Evolutionary conservation across 2,329 filamentous ascomycete genomes (phyloP).

Genomic region (Fusarium sp.): DNA sequence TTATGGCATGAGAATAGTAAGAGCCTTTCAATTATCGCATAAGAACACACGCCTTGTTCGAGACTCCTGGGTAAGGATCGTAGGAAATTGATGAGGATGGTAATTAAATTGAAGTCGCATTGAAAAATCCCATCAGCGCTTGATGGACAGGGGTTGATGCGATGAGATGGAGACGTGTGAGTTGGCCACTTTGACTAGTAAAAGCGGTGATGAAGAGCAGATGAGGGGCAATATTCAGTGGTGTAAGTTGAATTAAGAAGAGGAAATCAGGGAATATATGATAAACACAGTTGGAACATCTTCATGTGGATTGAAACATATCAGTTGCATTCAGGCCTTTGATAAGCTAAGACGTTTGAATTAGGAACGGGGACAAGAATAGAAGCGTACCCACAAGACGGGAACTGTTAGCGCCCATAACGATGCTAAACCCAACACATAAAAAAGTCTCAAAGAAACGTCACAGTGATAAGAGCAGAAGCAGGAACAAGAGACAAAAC

Average conservation of each 20-base stretch:
- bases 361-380: slow-evolving; percentile 12
- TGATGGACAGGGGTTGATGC: slow-evolving; percentile 38
- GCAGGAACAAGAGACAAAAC: slow-evolving; percentile 10
- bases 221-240: slow-evolving; percentile 1
- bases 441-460: slow-evolving; percentile 3
- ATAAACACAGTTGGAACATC: background rate
- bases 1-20: slow-evolving; percentile 21
- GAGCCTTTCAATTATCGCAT: slow-evolving; percentile 16
- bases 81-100: slow-evolving; percentile 22
- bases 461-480: slow-evolving; percentile 10
- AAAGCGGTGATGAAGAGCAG: slow-evolving; percentile 31
- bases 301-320: background rate
- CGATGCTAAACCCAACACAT: slow-evolving; percentile 23
- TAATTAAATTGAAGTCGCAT: slow-evolving; percentile 32
- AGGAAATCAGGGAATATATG: background rate
- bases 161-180: slow-evolving; percentile 32
- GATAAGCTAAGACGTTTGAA: slow-evolving; percentile 15
- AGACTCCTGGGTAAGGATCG: slow-evolving; percentile 10
- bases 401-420: slow-evolving; percentile 31
- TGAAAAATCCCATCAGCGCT: slow-evolving; percentile 25
- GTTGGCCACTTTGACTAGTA: slow-evolving; percentile 19
- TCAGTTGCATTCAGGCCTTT: background rate
- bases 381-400: slow-evolving; percentile 16
- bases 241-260: background rate
- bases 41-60: slow-evolving; percentile 5